Percentiles rank a stretch among this genome's conserved stretches.
Evolutionary conservation across 2,329 filamentous ascomycete genomes (phyloP).

Genomic region (Acrodontium crateriforme): DNA sequence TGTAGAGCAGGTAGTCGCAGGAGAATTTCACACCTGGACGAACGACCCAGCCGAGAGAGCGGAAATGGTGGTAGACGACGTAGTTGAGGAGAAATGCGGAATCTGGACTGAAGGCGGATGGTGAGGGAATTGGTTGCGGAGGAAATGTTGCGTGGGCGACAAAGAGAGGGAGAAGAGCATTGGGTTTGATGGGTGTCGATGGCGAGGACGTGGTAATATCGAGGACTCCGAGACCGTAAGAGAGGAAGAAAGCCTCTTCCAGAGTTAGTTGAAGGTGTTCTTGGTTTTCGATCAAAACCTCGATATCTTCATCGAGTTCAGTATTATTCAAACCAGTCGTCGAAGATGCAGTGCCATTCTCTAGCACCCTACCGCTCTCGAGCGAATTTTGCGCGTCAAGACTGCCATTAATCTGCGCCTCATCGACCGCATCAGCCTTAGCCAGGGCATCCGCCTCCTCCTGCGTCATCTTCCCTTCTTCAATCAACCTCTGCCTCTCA

Average conservation of each 20-base stretch:
- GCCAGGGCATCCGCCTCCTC: conserved; percentile 6
- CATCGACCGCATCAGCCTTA: neutral
- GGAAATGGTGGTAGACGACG: conserved; percentile 87
- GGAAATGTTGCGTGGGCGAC: conserved; percentile 23
- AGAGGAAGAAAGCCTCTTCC: conserved; percentile 85
- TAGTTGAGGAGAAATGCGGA: conserved; percentile 80
- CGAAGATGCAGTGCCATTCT: too few species aligned
- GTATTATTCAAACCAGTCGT: too few species aligned
- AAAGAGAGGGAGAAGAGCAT: conserved; percentile 47
- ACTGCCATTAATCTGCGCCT: neutral
- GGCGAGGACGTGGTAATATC: conserved; percentile 32
- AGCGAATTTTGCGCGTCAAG: neutral
- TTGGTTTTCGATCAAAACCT: conserved; percentile 33
- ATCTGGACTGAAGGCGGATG: conserved; percentile 48
- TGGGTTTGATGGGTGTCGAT: conserved; percentile 14
- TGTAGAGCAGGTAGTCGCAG: conserved; percentile 88
- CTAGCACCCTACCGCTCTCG: neutral
- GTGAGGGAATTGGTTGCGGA: conserved; percentile 35
- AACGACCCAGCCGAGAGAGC: conserved; percentile 88
- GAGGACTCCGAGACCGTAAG: conserved; percentile 65
- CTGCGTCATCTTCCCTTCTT: conserved; percentile 29
- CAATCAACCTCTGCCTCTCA: conserved; percentile 48
- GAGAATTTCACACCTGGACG: conserved; percentile 89
- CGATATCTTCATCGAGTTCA: conserved; percentile 4
- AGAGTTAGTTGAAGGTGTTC: conserved; percentile 87